These are phyloP conservation scores for Monosporascus sp. DNA, from an alignment of 2,329 filamentous ascomycete species.

Conservation along the genomic window DNA sequence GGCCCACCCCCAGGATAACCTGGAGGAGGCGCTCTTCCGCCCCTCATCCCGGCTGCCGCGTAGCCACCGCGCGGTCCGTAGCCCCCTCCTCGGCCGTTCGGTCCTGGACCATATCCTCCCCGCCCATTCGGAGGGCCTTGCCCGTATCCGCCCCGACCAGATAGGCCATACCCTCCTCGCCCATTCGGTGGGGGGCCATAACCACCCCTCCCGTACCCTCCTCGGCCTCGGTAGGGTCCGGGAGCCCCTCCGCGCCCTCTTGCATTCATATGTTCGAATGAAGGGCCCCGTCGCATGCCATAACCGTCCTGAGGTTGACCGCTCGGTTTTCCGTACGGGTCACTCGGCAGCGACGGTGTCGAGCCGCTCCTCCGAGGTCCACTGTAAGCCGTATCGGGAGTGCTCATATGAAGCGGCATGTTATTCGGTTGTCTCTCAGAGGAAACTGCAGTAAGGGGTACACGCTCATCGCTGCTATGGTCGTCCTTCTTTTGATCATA, in stretches of 20 bases:
- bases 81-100: slow-evolving; percentile 18
- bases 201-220: slow-evolving; percentile 42
- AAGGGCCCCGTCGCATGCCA: slow-evolving; percentile 41
- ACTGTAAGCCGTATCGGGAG: slow-evolving; percentile 31
- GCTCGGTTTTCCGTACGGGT: slow-evolving; percentile 61
- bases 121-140: slow-evolving; percentile 29
- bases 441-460: slow-evolving; percentile 44
- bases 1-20: slow-evolving; percentile 37
- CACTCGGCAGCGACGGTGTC: slow-evolving; percentile 32
- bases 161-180: slow-evolving; percentile 43
- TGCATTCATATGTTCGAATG: slow-evolving; percentile 42
- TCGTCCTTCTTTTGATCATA: slow-evolving; percentile 60
- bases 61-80: slow-evolving; percentile 28
- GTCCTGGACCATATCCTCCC: slow-evolving; percentile 23
- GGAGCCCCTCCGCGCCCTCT: slow-evolving; percentile 50
- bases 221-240: slow-evolving; percentile 46
- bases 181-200: slow-evolving; percentile 39
- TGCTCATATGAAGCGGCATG: slow-evolving; percentile 33
- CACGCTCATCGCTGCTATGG: slow-evolving; percentile 56
- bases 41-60: slow-evolving; percentile 27
- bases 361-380: slow-evolving; percentile 36
- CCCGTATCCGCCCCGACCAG: slow-evolving; percentile 40
- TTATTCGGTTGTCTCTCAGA: slow-evolving; percentile 54
- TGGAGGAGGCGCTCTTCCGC: slow-evolving; percentile 37
- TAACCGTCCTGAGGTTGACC: slow-evolving; percentile 39